Evolutionary conservation across 1,139 yeast genomes (phyloP).

Genomic region (Diutina mesorugosa): DNA sequence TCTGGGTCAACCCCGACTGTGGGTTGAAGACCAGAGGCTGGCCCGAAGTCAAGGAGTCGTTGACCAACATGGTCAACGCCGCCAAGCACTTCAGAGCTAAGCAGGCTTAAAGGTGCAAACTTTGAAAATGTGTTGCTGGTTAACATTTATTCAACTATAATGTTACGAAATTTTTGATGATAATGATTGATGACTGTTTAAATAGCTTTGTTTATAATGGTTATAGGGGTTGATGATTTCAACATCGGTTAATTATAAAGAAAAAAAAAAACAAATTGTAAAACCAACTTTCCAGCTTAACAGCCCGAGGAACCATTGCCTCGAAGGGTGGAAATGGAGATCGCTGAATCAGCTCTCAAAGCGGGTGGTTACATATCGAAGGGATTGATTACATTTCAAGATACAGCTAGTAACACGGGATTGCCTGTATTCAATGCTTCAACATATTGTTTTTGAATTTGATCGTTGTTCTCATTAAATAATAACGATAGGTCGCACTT

Average conservation of each 20-base stretch:
- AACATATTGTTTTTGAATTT: background rate
- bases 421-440: background rate
- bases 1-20: slow-evolving; percentile 99
- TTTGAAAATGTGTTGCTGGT: slow-evolving; percentile 3
- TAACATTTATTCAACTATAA: slow-evolving; percentile 51
- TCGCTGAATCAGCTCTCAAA: no score
- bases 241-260: slow-evolving; percentile 24
- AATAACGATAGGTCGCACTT: no score
- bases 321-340: no score
- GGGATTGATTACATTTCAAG: no score
- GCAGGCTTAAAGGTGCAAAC: slow-evolving; percentile 15
- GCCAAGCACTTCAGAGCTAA: slow-evolving; percentile 84
- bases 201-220: slow-evolving; percentile 8
- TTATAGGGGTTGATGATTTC: slow-evolving; percentile 31
- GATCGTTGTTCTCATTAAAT: background rate
- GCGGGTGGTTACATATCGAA: no score
- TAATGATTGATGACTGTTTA: slow-evolving; percentile 11
- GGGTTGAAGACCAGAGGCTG: slow-evolving; percentile 98
- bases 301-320: no score
- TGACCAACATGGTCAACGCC: slow-evolving; percentile 97
- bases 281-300: background rate
- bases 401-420: no score
- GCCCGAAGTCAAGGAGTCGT: slow-evolving; percentile 76
- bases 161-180: slow-evolving; percentile 6
- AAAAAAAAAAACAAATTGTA: background rate